These are phyloP conservation scores for Globisporangium carolinianum DNA, from an alignment of 352 stramenopile species.

Conservation along the genomic window DNA sequence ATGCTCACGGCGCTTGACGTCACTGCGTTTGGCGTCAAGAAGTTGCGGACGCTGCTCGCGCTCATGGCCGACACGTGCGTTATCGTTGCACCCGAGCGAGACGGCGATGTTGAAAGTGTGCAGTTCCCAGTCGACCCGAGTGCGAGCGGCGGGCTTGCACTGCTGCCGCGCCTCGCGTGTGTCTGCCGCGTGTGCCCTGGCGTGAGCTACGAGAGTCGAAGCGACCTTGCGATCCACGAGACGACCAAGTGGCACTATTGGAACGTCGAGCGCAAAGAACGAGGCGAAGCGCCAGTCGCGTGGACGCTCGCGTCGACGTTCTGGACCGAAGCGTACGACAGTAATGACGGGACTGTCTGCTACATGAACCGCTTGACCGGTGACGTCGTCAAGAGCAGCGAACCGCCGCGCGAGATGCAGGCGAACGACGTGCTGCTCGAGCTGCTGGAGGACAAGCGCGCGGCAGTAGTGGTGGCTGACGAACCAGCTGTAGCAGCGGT, in stretches of 20 bases:
- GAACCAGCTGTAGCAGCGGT: constrained; percentile 5
- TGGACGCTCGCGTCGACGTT: constrained; percentile 59
- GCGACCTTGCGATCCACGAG: constrained; percentile 55
- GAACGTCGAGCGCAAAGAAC: constrained; percentile 41
- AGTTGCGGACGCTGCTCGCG: constrained; percentile 55
- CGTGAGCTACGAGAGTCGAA: constrained; percentile 52
- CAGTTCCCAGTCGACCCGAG: constrained; percentile 40
- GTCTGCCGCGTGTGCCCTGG: constrained; percentile 60
- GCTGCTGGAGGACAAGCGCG: constrained; percentile 29
- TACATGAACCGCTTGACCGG: constrained; percentile 72
- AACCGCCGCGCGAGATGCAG: constrained; percentile 56
- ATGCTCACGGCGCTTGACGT: constrained; percentile 69
- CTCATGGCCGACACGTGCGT: constrained; percentile 50
- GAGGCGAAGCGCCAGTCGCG: constrained; percentile 27
- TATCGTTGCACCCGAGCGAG: constrained; percentile 34
- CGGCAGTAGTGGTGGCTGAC: background rate
- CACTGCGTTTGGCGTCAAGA: constrained; percentile 60
- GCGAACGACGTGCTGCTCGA: constrained; percentile 66
- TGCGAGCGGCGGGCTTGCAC: constrained; percentile 19
- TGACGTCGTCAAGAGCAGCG: constrained; percentile 39
- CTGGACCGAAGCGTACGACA: constrained; percentile 74
- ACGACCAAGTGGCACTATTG: constrained; percentile 77
- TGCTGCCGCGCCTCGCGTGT: constrained; percentile 38
- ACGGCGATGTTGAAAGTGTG: constrained; percentile 56
- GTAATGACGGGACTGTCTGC: constrained; percentile 44